Evolutionary conservation across 331 rosid species (phyloP), one percentile per base, ranked within the genome.

Genomic region (Quercus tomentella): DNA sequence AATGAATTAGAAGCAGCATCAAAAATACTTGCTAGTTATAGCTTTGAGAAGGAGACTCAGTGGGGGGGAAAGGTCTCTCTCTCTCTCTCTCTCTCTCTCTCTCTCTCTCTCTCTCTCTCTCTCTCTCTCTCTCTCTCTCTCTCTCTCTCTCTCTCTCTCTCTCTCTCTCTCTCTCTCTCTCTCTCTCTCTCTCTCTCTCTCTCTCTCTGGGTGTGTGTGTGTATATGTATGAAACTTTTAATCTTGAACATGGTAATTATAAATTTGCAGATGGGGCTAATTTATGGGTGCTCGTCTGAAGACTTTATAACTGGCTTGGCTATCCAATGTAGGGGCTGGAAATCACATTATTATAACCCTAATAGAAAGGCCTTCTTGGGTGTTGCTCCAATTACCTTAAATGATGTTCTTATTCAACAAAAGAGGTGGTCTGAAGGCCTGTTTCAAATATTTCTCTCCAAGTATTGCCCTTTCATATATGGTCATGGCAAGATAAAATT

Each of bases 61-160:
- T 94, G 96, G 98, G 98, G 97, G 52, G 87, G 83, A 70, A 84
- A 89, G 92, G 96, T 89, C 33, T 70, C 74, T 28, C n/a, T 55
- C 62, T 54, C 31, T 16, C 52, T 54, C 66, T 45, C 63, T 30
- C 31, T 30, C 33, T 30, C 31, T 28, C 33, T 30, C 33, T 30
- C 33, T 30, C 31, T 30, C 31, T 26, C 28, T 26, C 30, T 26
- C 30, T 26, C 30, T 26, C 30, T 28, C 30, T 28, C 30, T 28
- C 62, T 54, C 31, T 16, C 52, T 54, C 66, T 45, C 63, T 30
- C 31, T 30, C 33, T 30, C 31, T 28, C 33, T 30, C 33, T 30
- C 33, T 30, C 31, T 30, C 31, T 26, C 28, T 26, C 30, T 26
- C 30, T 26, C 30, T 26, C 30, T 28, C 30, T 28, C 30, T 89